Conservation (phyloP, 306 rosid species). For the Oxytropis ochrocephala region DNA sequence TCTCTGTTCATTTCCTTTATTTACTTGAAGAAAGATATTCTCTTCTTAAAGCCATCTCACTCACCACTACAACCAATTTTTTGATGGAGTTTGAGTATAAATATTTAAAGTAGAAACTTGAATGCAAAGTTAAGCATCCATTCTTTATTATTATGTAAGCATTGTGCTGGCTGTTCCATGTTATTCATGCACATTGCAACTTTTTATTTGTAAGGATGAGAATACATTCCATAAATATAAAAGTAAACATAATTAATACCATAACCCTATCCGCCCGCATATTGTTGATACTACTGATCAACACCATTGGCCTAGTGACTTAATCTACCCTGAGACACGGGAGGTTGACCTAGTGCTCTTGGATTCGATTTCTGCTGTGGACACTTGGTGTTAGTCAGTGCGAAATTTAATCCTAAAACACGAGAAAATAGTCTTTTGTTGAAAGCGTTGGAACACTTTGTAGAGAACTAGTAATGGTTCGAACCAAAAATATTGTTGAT, state of each 20-base stretch:
- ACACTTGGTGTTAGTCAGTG: too few species aligned
- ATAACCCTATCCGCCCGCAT: too few species aligned
- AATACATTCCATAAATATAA: background rate
- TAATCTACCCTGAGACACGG: too few species aligned
- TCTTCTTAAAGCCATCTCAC: slow-evolving; percentile 4
- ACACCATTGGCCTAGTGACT: too few species aligned
- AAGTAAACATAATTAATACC: background rate
- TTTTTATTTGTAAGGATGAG: background rate
- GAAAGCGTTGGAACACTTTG: too few species aligned
- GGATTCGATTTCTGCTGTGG: too few species aligned
- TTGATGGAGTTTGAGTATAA: slow-evolving; percentile 22
- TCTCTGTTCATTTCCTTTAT: slow-evolving; percentile 20
- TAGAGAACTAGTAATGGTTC: too few species aligned
- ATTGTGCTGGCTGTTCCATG: slow-evolving; percentile 3
- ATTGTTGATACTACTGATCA: too few species aligned
- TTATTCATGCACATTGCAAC: background rate
- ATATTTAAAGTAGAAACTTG: slow-evolving; percentile 29
- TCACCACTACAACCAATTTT: background rate
- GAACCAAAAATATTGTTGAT: too few species aligned
- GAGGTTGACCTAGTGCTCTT: too few species aligned
- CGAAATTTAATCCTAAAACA: too few species aligned
- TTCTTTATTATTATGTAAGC: slow-evolving; percentile 2
- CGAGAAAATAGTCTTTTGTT: too few species aligned
- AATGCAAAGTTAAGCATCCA: slow-evolving; percentile 38
- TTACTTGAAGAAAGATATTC: slow-evolving; percentile 19